Conservation (phyloP, 75 land plant genomes). For the Ceratopteris richardii region DNA sequence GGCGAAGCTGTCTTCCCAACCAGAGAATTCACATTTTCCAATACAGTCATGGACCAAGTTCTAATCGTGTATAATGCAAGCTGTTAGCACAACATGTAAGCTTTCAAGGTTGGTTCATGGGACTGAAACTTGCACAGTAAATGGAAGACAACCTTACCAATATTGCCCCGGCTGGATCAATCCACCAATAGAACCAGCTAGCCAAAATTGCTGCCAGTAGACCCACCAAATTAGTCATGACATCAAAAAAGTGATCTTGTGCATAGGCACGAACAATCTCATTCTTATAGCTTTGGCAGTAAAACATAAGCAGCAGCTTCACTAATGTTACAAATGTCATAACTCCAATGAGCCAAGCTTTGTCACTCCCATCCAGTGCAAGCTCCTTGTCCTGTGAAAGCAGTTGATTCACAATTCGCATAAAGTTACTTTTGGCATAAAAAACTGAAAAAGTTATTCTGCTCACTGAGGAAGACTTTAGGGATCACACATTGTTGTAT, state of each 20-base stretch:
- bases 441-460: too few relatives aligned
- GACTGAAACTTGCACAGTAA: too few relatives aligned
- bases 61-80: constrained; percentile 75
- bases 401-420: too few relatives aligned
- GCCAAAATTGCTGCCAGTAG: constrained; percentile 66
- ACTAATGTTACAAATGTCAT: constrained; percentile 80
- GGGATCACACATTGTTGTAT: too few relatives aligned
- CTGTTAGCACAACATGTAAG: constrained; percentile 11
- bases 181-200: constrained; percentile 58
- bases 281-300: constrained; percentile 68
- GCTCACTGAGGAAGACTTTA: too few relatives aligned
- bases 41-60: constrained; percentile 79
- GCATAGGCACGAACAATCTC: constrained; percentile 93
- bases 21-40: constrained; percentile 74
- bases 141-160: constrained; percentile 35
- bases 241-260: constrained; percentile 90
- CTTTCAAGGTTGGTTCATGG: background rate
- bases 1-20: constrained; percentile 84
- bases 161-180: constrained; percentile 88
- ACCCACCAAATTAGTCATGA: constrained; percentile 86
- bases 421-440: background rate
- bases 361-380: constrained; percentile 35
- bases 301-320: constrained; percentile 65
- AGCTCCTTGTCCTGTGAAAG: constrained; percentile 24
- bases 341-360: constrained; percentile 75